phyloP scores from a whole-genome alignment of 768 basidiomycete species.

The Pulveroboletus frians region DNA sequence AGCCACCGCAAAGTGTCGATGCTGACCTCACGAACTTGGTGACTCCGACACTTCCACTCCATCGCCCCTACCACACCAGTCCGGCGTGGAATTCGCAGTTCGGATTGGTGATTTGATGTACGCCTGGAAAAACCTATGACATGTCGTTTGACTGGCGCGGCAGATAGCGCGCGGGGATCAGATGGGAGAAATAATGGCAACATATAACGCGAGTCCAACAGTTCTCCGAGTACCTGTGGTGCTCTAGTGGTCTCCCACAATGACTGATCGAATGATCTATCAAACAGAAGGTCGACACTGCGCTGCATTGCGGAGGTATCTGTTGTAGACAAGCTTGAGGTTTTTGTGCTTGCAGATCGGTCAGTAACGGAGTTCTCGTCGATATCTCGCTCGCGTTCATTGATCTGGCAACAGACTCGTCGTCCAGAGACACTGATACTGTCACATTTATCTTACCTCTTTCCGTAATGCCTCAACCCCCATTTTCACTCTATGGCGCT shows the following conservation, averaged over 20 bases:
- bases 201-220: constrained; percentile 92
- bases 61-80: constrained; percentile 40
- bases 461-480: constrained; percentile 82
- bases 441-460: constrained; percentile 46
- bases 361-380: constrained; percentile 33
- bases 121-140: constrained; percentile 17
- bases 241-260: constrained; percentile 75
- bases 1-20: constrained; percentile 62
- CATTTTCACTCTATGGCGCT: constrained; percentile 79
- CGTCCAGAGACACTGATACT: neutral
- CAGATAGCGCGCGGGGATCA: constrained; percentile 72
- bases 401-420: constrained; percentile 42
- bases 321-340: constrained; percentile 28
- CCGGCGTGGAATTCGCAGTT: constrained; percentile 37
- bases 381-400: constrained; percentile 40
- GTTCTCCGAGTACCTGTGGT: constrained; percentile 81
- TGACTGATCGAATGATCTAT: constrained; percentile 55
- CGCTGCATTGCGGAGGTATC: constrained; percentile 41
- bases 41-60: constrained; percentile 55
- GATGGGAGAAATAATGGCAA: constrained; percentile 81
- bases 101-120: constrained; percentile 18
- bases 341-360: constrained; percentile 34
- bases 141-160: constrained; percentile 46
- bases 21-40: constrained; percentile 56
- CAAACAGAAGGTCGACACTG: constrained; percentile 77